These are phyloP conservation scores for Hyaloscypha bicolor DNA, from an alignment of 495 filamentous ascomycete species.

Conservation along the genomic window DNA sequence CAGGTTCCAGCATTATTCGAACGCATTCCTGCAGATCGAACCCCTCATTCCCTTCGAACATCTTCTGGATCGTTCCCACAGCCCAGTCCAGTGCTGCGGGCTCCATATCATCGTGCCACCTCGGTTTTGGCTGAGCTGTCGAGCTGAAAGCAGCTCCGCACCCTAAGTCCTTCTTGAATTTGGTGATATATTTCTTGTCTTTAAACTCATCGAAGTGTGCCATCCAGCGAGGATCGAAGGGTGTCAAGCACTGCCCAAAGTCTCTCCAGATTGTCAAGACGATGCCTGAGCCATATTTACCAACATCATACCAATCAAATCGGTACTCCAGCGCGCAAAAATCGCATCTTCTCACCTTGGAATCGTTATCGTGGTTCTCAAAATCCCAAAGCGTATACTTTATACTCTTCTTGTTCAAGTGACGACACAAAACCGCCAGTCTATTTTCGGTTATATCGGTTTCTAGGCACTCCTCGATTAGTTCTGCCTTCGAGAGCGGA, in stretches of 20 bases:
- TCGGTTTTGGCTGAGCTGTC: background rate
- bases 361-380: background rate
- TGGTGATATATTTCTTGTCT: background rate
- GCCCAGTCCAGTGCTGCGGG: background rate
- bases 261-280: slow-evolving; percentile 3
- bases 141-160: background rate
- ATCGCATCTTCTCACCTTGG: background rate
- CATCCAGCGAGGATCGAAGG: background rate
- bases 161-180: background rate
- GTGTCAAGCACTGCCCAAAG: slow-evolving; percentile 1
- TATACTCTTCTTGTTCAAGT: too few relatives aligned
- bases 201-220: slow-evolving; percentile 2
- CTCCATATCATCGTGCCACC: background rate
- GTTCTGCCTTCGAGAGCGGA: background rate
- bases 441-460: too few relatives aligned
- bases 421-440: too few relatives aligned
- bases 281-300: background rate
- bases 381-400: background rate
- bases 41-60: background rate
- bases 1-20: background rate
- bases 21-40: background rate
- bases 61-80: background rate
- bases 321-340: background rate
- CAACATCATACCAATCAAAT: background rate
- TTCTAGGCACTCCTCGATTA: too few relatives aligned